Conservation (phyloP, 768 basidiomycete species). For the Boletellus emodensis region DNA sequence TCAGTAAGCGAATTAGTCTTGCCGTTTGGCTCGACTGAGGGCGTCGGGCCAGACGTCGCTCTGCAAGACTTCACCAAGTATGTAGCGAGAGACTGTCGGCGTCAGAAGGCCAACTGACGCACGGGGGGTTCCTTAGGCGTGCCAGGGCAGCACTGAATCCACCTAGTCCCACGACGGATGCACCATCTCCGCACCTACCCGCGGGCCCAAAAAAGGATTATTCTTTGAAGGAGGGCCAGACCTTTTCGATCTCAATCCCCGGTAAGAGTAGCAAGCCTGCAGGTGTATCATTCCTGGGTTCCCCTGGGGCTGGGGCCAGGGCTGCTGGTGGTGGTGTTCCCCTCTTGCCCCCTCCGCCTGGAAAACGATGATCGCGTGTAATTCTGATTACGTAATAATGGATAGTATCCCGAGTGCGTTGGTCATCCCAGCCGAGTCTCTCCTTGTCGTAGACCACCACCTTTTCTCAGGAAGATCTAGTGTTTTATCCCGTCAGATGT, state of each 20-base stretch:
- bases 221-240: conserved; percentile 91
- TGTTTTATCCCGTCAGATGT: conserved; percentile 38
- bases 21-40: conserved; percentile 5
- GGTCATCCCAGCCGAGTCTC: conserved; percentile 3
- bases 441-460: conserved; percentile 13
- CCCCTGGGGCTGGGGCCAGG: conserved; percentile 24
- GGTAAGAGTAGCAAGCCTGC: conserved; percentile 53
- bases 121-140: conserved; percentile 39
- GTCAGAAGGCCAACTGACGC: not conserved
- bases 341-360: conserved; percentile 81
- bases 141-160: conserved; percentile 61
- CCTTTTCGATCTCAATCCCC: conserved; percentile 87
- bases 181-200: conserved; percentile 66
- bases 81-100: conserved; percentile 6
- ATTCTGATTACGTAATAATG: conserved; percentile 16
- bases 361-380: conserved; percentile 34
- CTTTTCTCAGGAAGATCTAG: conserved; percentile 2
- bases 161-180: conserved; percentile 36
- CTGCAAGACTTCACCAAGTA: conserved; percentile 85
- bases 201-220: conserved; percentile 88
- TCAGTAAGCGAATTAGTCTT: conserved; percentile 54
- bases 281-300: conserved; percentile 37
- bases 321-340: conserved; percentile 46
- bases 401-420: conserved; percentile 1
- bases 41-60: conserved; percentile 58